Percentiles rank a stretch among this genome's conserved stretches.
Evolutionary conservation across 2,329 filamentous ascomycete species (phyloP).

Genomic region (Periconia digitata): DNA sequence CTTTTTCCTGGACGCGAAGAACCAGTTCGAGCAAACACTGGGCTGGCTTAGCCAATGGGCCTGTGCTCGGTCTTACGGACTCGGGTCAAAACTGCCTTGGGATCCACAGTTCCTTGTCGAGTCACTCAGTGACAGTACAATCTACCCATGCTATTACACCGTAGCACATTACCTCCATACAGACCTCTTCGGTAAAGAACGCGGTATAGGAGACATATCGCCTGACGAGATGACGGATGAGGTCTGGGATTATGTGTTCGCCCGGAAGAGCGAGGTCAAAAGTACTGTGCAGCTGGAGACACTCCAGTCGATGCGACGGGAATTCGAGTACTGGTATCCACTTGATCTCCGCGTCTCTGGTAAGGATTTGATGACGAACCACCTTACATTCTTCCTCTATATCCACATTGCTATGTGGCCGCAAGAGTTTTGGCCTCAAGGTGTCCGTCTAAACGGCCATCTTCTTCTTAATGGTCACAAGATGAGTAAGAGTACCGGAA

Average conservation of each 20-base stretch:
- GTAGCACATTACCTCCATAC: conserved; percentile 78
- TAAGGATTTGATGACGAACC: conserved; percentile 73
- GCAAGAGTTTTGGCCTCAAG: conserved; percentile 82
- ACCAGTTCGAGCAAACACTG: conserved; percentile 75
- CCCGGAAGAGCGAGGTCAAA: conserved; percentile 71
- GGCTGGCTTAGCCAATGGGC: conserved; percentile 88
- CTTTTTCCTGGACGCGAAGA: conserved; percentile 63
- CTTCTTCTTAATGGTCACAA: conserved; percentile 94
- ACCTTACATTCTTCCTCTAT: conserved; percentile 94
- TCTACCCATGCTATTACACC: conserved; percentile 78
- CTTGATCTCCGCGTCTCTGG: conserved; percentile 84
- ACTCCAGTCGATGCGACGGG: conserved; percentile 78
- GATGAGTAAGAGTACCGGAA: conserved; percentile 97
- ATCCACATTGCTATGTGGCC: conserved; percentile 88
- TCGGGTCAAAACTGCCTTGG: conserved; percentile 94
- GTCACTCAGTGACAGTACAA: conserved; percentile 84
- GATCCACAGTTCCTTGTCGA: conserved; percentile 89
- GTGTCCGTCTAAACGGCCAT: conserved; percentile 87
- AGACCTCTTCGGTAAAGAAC: conserved; percentile 77
- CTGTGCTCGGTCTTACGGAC: conserved; percentile 84
- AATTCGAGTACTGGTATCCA: conserved; percentile 97
- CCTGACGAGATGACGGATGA: conserved; percentile 90
- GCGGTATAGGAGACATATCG: conserved; percentile 52
- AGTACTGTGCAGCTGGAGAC: conserved; percentile 72
- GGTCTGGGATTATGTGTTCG: conserved; percentile 95